These are phyloP conservation scores for Leptodermis oblonga DNA, from an alignment of 257 asterid species.

Conservation along the genomic window DNA sequence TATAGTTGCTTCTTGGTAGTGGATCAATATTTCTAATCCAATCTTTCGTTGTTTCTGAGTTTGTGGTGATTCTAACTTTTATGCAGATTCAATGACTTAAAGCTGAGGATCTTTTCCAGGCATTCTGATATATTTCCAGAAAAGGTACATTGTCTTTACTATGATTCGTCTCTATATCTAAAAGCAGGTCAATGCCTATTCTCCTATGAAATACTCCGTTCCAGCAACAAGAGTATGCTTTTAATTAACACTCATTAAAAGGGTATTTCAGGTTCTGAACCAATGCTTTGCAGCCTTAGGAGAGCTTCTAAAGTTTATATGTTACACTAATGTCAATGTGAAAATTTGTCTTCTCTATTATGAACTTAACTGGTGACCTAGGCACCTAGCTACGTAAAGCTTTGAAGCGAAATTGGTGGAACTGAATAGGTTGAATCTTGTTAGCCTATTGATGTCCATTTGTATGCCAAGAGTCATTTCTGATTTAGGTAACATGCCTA, in stretches of 20 bases:
- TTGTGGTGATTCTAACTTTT: conserved; percentile 17
- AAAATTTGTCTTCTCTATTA: neutral
- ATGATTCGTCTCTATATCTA: neutral
- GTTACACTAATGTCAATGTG: neutral
- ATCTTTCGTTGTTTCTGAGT: conserved; percentile 18
- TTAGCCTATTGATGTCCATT: neutral
- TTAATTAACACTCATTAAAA: neutral
- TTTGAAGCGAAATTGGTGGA: neutral
- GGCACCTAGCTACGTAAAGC: neutral
- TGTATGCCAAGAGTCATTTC: neutral
- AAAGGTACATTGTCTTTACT: conserved; percentile 47
- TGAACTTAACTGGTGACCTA: neutral
- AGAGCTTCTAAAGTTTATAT: neutral
- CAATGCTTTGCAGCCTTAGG: neutral
- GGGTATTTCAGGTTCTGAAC: neutral
- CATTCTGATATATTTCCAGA: conserved; percentile 82
- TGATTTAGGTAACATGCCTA: neutral
- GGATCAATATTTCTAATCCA: conserved; percentile 9
- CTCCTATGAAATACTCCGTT: neutral
- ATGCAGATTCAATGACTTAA: conserved; percentile 77
- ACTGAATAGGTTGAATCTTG: neutral
- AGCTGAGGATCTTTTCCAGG: conserved; percentile 67
- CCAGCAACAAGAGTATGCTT: neutral
- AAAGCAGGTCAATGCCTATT: neutral
- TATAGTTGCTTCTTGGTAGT: neutral